A percentile compares a stretch with the other conserved stretches of the same genome.
These are phyloP conservation scores for Paecilomyces niveus DNA, from an alignment of 2,329 filamentous ascomycete genomes.

Conservation along the genomic window DNA sequence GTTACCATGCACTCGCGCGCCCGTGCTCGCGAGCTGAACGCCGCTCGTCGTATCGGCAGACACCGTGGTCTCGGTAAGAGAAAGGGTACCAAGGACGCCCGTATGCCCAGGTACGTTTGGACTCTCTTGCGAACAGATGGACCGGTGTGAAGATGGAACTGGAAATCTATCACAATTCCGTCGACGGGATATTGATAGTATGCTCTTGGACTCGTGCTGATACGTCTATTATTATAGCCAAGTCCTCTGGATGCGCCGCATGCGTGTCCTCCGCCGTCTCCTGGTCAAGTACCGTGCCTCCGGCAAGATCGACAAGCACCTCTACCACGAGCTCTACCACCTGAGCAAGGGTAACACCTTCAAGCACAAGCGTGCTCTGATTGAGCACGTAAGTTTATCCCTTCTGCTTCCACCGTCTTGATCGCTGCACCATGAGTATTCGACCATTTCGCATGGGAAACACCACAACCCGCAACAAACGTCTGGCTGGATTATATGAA, in stretches of 20 bases:
- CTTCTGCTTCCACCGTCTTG: conserved; percentile 4
- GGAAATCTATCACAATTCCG: background rate
- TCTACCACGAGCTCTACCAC: conserved; percentile 99
- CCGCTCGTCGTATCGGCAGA: conserved; percentile 87
- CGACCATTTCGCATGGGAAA: background rate
- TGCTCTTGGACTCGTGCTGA: conserved; percentile 9
- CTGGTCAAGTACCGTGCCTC: conserved; percentile 99
- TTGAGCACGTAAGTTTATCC: conserved; percentile 83
- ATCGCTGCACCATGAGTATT: background rate
- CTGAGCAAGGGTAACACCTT: conserved; percentile 99
- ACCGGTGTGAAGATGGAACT: background rate
- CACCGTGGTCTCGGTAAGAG: conserved; percentile 99
- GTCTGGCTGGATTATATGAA: background rate
- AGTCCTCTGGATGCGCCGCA: conserved; percentile 99
- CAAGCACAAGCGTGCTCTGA: conserved; percentile 99
- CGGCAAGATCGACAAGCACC: conserved; percentile 99
- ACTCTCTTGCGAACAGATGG: background rate
- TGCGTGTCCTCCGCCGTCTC: conserved; percentile 96
- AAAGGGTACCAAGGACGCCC: conserved; percentile 99
- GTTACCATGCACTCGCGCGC: conserved; percentile 99
- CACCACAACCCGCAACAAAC: background rate
- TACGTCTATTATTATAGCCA: conserved; percentile 53
- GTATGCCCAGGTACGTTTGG: conserved; percentile 84
- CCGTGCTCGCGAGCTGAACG: conserved; percentile 90
- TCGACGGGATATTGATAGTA: background rate